phyloP scores from a whole-genome alignment of 2,329 filamentous ascomycete species.

The Alternaria infectoria region DNA sequence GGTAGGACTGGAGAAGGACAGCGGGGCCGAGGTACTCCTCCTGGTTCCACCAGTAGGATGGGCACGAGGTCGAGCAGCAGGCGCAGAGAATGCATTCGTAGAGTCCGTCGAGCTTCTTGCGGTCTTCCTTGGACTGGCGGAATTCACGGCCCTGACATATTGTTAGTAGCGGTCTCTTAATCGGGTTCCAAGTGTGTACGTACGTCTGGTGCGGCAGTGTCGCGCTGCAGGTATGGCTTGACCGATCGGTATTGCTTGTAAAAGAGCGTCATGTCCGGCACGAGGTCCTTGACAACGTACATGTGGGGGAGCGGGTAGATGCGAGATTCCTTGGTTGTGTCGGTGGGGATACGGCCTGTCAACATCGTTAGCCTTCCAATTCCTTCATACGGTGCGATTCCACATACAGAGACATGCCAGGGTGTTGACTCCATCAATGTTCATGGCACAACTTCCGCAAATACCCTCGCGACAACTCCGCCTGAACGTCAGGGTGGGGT shows the following conservation, averaged over 20 bases:
- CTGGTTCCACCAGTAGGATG: conserved; percentile 99
- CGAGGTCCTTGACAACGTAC: conserved; percentile 98
- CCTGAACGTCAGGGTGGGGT: conserved; percentile 95
- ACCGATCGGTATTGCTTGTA: conserved; percentile 99
- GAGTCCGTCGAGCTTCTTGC: conserved; percentile 94
- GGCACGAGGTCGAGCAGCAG: conserved; percentile 98
- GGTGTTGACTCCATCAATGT: conserved; percentile 99
- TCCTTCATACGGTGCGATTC: background rate
- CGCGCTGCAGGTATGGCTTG: conserved; percentile 95
- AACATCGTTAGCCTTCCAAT: conserved; percentile 14
- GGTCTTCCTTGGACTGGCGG: conserved; percentile 88
- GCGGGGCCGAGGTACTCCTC: conserved; percentile 98
- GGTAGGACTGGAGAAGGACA: conserved; percentile 95
- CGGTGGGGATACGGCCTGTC: conserved; percentile 88
- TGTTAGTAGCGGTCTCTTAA: conserved; percentile 20
- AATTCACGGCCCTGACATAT: conserved; percentile 79
- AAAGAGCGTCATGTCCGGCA: conserved; percentile 96
- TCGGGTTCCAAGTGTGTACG: conserved; percentile 46
- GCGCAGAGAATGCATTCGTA: conserved; percentile 99
- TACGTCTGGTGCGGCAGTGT: conserved; percentile 83
- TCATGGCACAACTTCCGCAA: conserved; percentile 98
- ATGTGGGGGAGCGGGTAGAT: conserved; percentile 98
- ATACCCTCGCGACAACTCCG: conserved; percentile 97
- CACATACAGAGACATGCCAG: conserved; percentile 93
- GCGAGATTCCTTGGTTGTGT: conserved; percentile 80